Evolutionary conservation across 1,284 basidiomycete species (phyloP), one percentile per base, ranked within the genome.

Genomic region (Malassezia furfur): DNA sequence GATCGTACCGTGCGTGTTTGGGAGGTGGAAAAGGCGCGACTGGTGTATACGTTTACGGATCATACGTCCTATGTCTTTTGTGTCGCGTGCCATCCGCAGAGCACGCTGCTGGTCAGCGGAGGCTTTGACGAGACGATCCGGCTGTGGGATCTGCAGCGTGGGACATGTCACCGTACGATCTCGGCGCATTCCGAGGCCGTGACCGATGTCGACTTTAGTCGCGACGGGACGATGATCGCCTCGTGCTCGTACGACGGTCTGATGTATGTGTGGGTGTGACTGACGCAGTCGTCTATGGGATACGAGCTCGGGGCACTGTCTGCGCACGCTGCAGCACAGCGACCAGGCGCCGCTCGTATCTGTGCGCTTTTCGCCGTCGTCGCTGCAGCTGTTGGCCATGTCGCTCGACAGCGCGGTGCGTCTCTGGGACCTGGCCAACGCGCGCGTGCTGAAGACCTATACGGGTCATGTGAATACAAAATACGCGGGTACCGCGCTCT

Each of bases 101-200:
- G 86, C 0, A 93, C 90, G 70, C 78, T 98, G 32, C 78, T 96
- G 34, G 91, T 87, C 11, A 91, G 88, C 22, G 93, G 91, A 14
- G 85, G 86, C 1, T 93, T 88, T 66, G 93, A 98, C 66, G 93
- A 98, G 78, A 89, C 87, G 10, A 87, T 96, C 8, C 82, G 89
- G 37, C 80, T 96, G 3, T 98, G 93, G 93, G 91, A 96, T 72
- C 84, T 93, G n/a, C 83, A 85, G 31, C 80, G 84, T 81, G 57
- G 56, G 28, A 58, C 56, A 15, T 71, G 72, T 40, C 72, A 72
- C 44, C 63, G 67, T 2, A 57, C 57, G 41, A 71, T 74, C 25
- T 88, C 91, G 15, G 94, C 94, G 0, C 94, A 98, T 78, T 91
- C 89, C 0, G 94, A 98, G 74, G 91, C 94, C 11, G 89, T 98